Conservation (phyloP, 169 alveolate genomes). For the Plasmodium fragile region DNA sequence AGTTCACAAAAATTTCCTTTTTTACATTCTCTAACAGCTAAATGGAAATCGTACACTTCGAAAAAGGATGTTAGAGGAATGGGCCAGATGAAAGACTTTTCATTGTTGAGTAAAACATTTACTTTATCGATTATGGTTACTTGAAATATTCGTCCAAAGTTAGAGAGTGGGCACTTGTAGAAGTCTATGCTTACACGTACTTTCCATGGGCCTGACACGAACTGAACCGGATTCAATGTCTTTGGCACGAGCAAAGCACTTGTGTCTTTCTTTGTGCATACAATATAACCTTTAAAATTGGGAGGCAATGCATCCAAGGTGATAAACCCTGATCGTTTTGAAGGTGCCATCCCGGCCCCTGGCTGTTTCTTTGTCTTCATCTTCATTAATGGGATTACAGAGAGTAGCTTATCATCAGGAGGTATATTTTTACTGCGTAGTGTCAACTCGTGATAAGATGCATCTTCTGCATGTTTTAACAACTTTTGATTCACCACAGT, state of each 20-base stretch:
- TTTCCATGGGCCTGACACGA: slow-evolving; percentile 51
- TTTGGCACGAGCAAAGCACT: slow-evolving; percentile 53
- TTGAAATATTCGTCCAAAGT: slow-evolving; percentile 46
- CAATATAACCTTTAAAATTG: slow-evolving; percentile 53
- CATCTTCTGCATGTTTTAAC: slow-evolving; percentile 8
- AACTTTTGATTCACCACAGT: background rate
- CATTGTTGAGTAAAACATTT: slow-evolving; percentile 16
- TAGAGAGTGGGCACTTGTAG: slow-evolving; percentile 20
- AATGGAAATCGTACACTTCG: slow-evolving; percentile 52
- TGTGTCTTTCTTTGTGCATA: slow-evolving; percentile 24
- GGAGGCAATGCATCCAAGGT: background rate
- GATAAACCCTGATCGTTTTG: background rate
- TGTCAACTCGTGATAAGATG: slow-evolving; percentile 11
- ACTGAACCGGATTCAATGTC: slow-evolving; percentile 1
- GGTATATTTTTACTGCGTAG: background rate
- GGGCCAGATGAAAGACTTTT: slow-evolving; percentile 47
- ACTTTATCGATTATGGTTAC: slow-evolving; percentile 37
- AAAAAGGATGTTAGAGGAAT: slow-evolving; percentile 28
- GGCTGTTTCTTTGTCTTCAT: background rate
- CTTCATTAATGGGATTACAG: slow-evolving; percentile 16
- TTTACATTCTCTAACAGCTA: slow-evolving; percentile 19
- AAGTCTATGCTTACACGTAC: slow-evolving; percentile 38
- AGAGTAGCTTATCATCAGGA: background rate
- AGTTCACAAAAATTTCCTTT: slow-evolving; percentile 13
- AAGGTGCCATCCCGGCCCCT: background rate